Conservation (phyloP, 1,284 basidiomycete genomes). For the Cutaneotrichosporon arboriforme region DNA sequence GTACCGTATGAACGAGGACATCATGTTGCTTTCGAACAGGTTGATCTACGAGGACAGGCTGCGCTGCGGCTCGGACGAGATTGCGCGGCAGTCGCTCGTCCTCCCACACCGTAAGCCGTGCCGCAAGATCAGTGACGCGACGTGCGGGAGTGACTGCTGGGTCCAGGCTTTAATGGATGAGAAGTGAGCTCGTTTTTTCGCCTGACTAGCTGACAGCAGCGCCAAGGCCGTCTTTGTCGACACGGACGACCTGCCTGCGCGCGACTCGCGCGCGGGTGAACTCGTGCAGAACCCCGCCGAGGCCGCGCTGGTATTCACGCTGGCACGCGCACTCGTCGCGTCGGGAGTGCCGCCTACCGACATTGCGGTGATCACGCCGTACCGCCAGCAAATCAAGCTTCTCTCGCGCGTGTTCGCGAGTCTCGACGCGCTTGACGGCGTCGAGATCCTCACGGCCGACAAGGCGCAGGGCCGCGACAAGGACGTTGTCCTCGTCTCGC, state of each 20-base stretch:
- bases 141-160: slow-evolving; percentile 59
- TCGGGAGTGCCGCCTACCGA: slow-evolving; percentile 64
- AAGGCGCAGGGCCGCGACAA: slow-evolving; percentile 95
- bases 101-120: slow-evolving; percentile 54
- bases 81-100: slow-evolving; percentile 59
- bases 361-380: slow-evolving; percentile 84
- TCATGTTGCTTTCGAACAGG: slow-evolving; percentile 87
- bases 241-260: slow-evolving; percentile 71
- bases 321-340: slow-evolving; percentile 60
- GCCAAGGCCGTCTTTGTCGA: slow-evolving; percentile 87
- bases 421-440: slow-evolving; percentile 32
- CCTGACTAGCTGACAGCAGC: slow-evolving; percentile 48
- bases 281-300: slow-evolving; percentile 84
- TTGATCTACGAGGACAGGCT: slow-evolving; percentile 79
- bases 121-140: slow-evolving; percentile 17
- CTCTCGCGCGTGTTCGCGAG: slow-evolving; percentile 55
- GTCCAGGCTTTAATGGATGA: slow-evolving; percentile 61
- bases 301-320: slow-evolving; percentile 56
- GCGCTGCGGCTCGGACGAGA: slow-evolving; percentile 66
- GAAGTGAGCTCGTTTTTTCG: slow-evolving; percentile 50
- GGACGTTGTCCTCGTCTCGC: slow-evolving; percentile 85
- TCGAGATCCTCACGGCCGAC: slow-evolving; percentile 93
- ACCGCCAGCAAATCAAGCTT: slow-evolving; percentile 91
- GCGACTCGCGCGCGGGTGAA: slow-evolving; percentile 75
- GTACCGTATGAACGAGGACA: slow-evolving; percentile 95